A percentile compares a stretch with the other conserved stretches of the same genome.
Conservation (phyloP, 805 yeast genomes). For the Yarrowia sp. region DNA sequence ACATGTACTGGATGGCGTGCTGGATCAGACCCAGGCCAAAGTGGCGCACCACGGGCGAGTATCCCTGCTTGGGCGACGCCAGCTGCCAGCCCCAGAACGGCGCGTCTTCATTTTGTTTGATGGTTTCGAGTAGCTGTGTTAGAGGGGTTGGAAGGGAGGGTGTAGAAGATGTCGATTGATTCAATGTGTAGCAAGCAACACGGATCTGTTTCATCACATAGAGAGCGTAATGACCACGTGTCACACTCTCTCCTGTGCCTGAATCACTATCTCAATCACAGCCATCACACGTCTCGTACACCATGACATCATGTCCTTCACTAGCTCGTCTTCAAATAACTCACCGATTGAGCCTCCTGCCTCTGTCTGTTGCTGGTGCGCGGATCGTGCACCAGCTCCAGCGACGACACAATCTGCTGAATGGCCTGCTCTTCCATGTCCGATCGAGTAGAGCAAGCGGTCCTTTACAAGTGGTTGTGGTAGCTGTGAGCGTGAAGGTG, state of each 20-base stretch:
- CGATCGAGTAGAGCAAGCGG: conserved; percentile 25
- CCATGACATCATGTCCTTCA: not conserved
- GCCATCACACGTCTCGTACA: not conserved
- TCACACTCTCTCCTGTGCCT: no score
- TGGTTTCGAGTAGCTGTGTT: conserved; percentile 67
- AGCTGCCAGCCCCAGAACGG: conserved; percentile 93
- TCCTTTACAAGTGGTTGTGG: not conserved
- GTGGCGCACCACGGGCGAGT: conserved; percentile 79
- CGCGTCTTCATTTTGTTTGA: conserved; percentile 79
- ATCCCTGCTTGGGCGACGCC: conserved; percentile 66
- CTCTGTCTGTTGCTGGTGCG: conserved; percentile 50
- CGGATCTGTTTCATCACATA: no score
- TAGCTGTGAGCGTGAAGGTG: conserved; percentile 1
- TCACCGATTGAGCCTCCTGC: conserved; percentile 58
- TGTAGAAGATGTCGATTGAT: no score
- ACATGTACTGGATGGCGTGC: conserved; percentile 65
- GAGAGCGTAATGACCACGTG: no score
- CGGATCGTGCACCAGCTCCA: conserved; percentile 57
- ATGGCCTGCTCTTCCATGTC: conserved; percentile 57
- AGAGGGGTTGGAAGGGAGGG: not conserved
- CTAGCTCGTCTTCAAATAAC: conserved; percentile 38
- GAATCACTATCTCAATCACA: no score
- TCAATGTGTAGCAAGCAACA: no score
- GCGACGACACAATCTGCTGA: conserved; percentile 75
- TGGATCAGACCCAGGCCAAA: conserved; percentile 85